Base-by-base conservation (phyloP, 768 basidiomycete genomes). In the Hirschioporus abietinus region DNA sequence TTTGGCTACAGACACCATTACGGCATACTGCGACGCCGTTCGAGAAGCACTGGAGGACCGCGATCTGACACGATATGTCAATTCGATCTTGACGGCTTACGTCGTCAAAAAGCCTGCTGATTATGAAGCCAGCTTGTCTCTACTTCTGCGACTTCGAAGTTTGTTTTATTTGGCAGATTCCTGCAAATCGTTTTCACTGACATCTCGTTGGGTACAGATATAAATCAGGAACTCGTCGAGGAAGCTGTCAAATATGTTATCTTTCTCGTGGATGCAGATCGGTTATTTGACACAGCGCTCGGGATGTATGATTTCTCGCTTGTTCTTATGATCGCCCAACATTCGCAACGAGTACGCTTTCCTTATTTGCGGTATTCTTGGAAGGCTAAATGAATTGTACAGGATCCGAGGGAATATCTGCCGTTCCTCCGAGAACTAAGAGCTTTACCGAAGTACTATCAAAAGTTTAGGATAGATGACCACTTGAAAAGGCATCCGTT, bases 241-340 rank as follows among this genome's bases (percentile, higher is more conserved):
- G 96, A 98, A 67, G 97, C 97, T 7, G 92, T 99, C 72, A 98
- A 96, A 74, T 99, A 99, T 73, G 90, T 99, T 75, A 98, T 99
- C 75, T 99, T 99, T 83, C 85, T 99, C 35, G 93, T 95, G 23
- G 94, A 99, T 70, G 95, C 95, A 0, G 88, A 99, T 71, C 82
- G 83, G 60, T 83, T 99, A 4, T 99, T 96, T 78, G 89, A 99
- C 75, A 91, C 92, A 12, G 97, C 97, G 1, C 84, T 99, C 35
- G 97, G 97, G 23, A 99, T 99, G 95, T 99, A 99, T 73, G 95
- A 99, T 77, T 99, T 99, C 79, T 89, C 92, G 30, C 81, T 99
- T 20, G 96, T 98, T 7, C 80, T 99, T 25, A 90, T 99, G 89
- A 86, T 99, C 58, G 96, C 97, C 0, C 97, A 99, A 74, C 91